Conservation (phyloP, 2,329 filamentous ascomycete species). For the Penicillium polonicum region DNA sequence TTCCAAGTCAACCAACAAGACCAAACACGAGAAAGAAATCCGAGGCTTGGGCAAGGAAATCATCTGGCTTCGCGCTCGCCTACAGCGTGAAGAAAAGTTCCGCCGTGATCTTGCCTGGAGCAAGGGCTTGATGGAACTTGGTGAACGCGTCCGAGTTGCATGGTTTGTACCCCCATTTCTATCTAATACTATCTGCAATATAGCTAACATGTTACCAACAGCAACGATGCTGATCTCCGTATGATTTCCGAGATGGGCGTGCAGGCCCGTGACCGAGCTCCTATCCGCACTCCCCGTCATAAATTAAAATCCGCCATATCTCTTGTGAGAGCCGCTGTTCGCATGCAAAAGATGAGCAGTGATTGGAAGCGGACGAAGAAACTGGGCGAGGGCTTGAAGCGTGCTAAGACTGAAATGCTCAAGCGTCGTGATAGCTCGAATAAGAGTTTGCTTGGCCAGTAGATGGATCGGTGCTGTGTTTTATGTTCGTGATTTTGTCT, state of each 20-base stretch:
- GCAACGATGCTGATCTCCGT: constrained; percentile 86
- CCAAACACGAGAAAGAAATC: constrained; percentile 62
- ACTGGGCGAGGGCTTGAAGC: constrained; percentile 45
- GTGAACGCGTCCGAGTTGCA: constrained; percentile 61
- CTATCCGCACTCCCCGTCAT: constrained; percentile 36
- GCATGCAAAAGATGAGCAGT: constrained; percentile 47
- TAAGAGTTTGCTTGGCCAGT: constrained; percentile 21
- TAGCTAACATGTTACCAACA: constrained; percentile 44
- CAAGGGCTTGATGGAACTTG: constrained; percentile 83
- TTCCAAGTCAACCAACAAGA: constrained; percentile 44
- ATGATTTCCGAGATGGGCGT: constrained; percentile 83
- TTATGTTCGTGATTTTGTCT: constrained; percentile 23
- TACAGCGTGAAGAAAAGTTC: constrained; percentile 76
- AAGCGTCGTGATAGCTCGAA: constrained; percentile 37
- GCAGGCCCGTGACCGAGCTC: constrained; percentile 40
- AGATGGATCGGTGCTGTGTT: constrained; percentile 21
- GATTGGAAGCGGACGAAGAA: constrained; percentile 47
- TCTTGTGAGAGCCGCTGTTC: constrained; percentile 45
- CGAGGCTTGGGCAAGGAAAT: constrained; percentile 85
- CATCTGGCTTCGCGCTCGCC: constrained; percentile 80
- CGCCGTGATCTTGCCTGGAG: constrained; percentile 78
- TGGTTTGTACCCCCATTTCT: constrained; percentile 65
- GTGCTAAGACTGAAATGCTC: constrained; percentile 43
- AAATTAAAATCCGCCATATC: constrained; percentile 46
- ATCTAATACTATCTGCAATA: constrained; percentile 2